A percentile compares a stretch with the other conserved stretches of the same genome.
Evolutionary conservation across 1,139 yeast genomes (phyloP).

Genomic region (Suhomyces choctaworum): DNA sequence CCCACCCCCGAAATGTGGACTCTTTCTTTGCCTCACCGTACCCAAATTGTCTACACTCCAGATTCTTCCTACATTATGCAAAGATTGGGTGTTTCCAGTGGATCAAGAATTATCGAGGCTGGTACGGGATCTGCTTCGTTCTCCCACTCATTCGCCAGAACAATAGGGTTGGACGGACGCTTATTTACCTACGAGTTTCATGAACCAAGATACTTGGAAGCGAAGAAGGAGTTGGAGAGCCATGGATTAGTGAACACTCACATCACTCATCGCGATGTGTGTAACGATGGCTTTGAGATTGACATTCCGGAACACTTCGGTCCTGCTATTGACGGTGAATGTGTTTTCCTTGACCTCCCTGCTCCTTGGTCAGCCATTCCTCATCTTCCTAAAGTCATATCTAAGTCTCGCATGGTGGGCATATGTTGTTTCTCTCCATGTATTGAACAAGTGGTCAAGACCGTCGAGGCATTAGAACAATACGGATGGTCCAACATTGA

Average conservation of each 20-base stretch:
- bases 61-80: constrained; percentile 91
- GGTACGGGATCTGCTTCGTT: constrained; percentile 98
- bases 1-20: constrained; percentile 98
- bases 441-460: constrained; percentile 91
- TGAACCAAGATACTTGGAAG: constrained; percentile 77
- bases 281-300: constrained; percentile 77
- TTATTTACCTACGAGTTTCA: constrained; percentile 91
- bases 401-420: constrained; percentile 55
- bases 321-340: constrained; percentile 27
- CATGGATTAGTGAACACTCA: constrained; percentile 58
- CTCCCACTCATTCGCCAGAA: constrained; percentile 88
- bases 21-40: constrained; percentile 88
- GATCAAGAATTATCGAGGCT: constrained; percentile 85
- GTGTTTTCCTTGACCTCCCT: constrained; percentile 88
- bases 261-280: constrained; percentile 90
- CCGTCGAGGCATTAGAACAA: constrained; percentile 70
- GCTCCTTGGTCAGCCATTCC: constrained; percentile 97
- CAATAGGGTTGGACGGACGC: constrained; percentile 61
- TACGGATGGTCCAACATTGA: constrained; percentile 89
- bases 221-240: constrained; percentile 67
- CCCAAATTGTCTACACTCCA: constrained; percentile 96
- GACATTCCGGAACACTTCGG: constrained; percentile 36
- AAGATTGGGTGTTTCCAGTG: constrained; percentile 70
- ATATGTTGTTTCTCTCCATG: constrained; percentile 97
- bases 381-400: constrained; percentile 61